phyloP scores from a whole-genome alignment of 2,329 filamentous ascomycete genomes.

The Pseudohalonectria lignicola region DNA sequence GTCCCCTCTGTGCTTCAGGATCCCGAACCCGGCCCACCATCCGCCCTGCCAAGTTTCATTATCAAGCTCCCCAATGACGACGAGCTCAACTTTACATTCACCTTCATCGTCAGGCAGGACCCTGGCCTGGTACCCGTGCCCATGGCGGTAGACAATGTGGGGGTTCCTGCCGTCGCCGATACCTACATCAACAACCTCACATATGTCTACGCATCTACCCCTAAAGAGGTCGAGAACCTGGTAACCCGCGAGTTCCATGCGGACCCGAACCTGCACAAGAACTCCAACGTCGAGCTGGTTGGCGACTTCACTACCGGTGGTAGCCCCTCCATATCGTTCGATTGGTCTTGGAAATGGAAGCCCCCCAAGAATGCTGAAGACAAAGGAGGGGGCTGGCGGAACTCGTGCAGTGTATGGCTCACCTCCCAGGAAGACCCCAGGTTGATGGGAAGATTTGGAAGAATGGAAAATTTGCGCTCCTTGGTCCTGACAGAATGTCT shows the following conservation, averaged over 20 bases:
- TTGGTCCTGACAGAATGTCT: neutral
- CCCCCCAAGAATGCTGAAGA: constrained; percentile 76
- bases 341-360: constrained; percentile 96
- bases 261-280: constrained; percentile 95
- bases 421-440: no score
- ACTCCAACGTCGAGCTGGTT: constrained; percentile 89
- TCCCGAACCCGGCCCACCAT: constrained; percentile 47
- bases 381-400: constrained; percentile 85
- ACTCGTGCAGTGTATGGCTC: constrained; percentile 69
- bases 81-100: constrained; percentile 87
- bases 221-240: constrained; percentile 82
- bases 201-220: constrained; percentile 79
- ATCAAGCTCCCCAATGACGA: constrained; percentile 84
- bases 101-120: constrained; percentile 62
- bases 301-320: constrained; percentile 82
- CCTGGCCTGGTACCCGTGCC: constrained; percentile 15
- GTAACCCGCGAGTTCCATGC: constrained; percentile 94
- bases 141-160: constrained; percentile 22
- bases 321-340: constrained; percentile 74
- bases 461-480: no score
- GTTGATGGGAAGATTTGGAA: no score
- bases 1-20: no score
- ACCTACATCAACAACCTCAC: constrained; percentile 82
- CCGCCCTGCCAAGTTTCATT: constrained; percentile 59
- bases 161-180: constrained; percentile 36